Evolutionary conservation across 306 rosid species (phyloP), one percentile per base, ranked within the genome.

Genomic region (Cucurbita pepo): DNA sequence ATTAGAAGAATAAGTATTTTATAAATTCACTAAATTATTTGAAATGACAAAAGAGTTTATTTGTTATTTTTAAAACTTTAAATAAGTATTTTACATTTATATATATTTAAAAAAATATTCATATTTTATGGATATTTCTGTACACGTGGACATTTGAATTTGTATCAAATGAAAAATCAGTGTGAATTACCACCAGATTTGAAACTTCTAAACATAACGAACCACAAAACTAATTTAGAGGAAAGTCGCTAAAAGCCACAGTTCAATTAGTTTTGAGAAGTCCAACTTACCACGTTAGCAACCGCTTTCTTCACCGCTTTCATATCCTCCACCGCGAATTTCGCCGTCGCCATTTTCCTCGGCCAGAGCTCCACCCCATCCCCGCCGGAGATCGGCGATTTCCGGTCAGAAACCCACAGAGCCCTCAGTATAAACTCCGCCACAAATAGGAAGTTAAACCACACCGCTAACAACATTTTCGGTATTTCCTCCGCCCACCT

Each of bases 311-410:
- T 93, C 61, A 88, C 86, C 2, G 25, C 62, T 78, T 88, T 90
- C 97, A 93, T 88, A 75, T 93, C 81, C 53, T 87, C 77, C 66
- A 93, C 44, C 43, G 77, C 59, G 58, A 93, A 86, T 69, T 83
- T 25, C 1, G 98, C 96, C 7, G 95, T 88, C 8, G 83, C 97
- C 3, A 93, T 77, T 77, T 83, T 84, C 76, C 97, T 83, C 11
- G 97, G 98, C 98, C 96, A 93, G 5, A 84, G 88, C 82, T 93
- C 94, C 79, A 88, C 93, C 36, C 94, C 97, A 1, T 75, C 79
- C 62, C 98, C 98, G 0, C 98, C 98, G 12, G 75, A 56, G 5
- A 93, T 72, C 51, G 72, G 65, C n/a, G 96, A 81, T 74, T 81
- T 78, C 56, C 66, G 78, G 79, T 93, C 98, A 57, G 87, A 75